Evolutionary conservation across 2,329 filamentous ascomycete genomes (phyloP).

Genomic region (Botrytis fragariae): DNA sequence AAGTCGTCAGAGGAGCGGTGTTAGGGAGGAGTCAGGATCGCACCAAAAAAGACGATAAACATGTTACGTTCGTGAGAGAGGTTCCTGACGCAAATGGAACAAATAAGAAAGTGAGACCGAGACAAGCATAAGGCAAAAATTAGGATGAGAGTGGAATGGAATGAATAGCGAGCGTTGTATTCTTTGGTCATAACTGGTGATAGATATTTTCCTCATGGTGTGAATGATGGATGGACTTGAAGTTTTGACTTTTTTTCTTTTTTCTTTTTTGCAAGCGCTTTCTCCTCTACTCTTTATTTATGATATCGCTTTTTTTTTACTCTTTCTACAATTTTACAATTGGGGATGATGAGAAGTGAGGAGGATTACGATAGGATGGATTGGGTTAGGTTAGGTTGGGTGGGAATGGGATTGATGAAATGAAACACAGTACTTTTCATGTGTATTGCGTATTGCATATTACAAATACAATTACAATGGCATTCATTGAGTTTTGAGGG

Average conservation of each 20-base stretch:
- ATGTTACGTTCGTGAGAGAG: conserved; percentile 40
- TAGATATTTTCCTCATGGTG: background rate
- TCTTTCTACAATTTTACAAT: background rate
- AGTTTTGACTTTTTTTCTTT: background rate
- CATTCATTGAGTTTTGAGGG: background rate
- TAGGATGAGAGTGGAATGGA: background rate
- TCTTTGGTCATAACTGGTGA: background rate
- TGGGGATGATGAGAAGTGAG: background rate
- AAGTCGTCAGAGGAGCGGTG: conserved; percentile 32
- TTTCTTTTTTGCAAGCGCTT: background rate
- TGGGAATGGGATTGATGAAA: background rate
- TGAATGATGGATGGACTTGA: background rate
- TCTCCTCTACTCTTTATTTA: background rate
- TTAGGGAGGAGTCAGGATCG: conserved; percentile 30
- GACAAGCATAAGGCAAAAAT: background rate
- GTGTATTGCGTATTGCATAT: conserved; percentile 1
- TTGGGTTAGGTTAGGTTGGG: background rate
- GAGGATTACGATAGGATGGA: background rate
- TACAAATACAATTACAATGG: background rate
- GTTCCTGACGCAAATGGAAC: conserved; percentile 17
- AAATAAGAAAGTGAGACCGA: background rate
- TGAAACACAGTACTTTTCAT: background rate
- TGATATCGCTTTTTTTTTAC: background rate
- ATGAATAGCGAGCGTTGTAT: background rate
- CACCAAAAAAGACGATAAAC: conserved; percentile 38